phyloP scores from a whole-genome alignment of 2,329 filamentous ascomycete genomes.

The Sarocladiaceae sp. region DNA sequence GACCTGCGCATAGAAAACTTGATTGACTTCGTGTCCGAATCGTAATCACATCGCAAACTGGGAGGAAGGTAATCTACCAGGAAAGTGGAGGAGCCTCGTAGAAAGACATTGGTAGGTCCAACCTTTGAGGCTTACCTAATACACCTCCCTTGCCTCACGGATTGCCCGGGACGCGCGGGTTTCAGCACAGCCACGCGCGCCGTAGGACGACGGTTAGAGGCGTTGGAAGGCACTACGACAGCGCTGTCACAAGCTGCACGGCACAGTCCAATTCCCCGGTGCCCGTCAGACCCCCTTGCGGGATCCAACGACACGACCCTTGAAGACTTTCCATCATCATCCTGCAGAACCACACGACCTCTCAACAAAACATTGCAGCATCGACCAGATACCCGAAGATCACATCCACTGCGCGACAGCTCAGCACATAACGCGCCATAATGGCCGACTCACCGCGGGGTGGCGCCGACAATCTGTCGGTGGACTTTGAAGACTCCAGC shows the following conservation, averaged over 20 bases:
- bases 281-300: conserved; percentile 3
- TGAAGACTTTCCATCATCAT: not conserved
- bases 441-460: conserved; percentile 46
- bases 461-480: conserved; percentile 48
- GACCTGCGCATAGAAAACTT: too few relatives aligned
- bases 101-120: too few relatives aligned
- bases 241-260: not conserved
- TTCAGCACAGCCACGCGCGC: conserved; percentile 7
- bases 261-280: not conserved
- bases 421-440: not conserved
- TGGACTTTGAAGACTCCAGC: conserved; percentile 51
- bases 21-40: too few relatives aligned
- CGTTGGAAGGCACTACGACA: not conserved
- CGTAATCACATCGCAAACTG: too few relatives aligned
- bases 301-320: conserved; percentile 6
- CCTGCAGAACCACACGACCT: not conserved
- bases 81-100: too few relatives aligned
- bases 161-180: conserved; percentile 4
- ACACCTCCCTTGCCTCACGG: conserved; percentile 1
- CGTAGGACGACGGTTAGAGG: not conserved
- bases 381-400: too few relatives aligned
- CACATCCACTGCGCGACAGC: too few relatives aligned
- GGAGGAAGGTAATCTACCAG: too few relatives aligned
- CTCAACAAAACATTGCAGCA: conserved; percentile 1
- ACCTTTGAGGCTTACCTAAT: not conserved